A percentile compares a stretch with the other conserved stretches of the same genome.
Evolutionary conservation across 352 stramenopile genomes (phyloP).

Genomic region (Phytophthora fragariae): DNA sequence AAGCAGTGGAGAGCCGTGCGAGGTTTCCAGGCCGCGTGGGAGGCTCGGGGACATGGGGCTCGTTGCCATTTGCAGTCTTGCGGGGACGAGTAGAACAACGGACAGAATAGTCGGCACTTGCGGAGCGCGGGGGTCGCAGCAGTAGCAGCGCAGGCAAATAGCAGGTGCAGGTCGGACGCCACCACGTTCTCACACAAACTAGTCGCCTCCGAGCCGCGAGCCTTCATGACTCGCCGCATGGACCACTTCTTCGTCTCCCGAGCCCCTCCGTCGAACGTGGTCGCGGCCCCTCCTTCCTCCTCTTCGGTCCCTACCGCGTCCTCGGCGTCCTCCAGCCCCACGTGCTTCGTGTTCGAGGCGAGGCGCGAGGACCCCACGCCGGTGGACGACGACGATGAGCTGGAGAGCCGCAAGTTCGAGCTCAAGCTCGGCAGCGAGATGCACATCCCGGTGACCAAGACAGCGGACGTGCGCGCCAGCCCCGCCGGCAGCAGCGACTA

Average conservation of each 20-base stretch:
- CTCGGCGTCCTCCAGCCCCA: slow-evolving; percentile 19
- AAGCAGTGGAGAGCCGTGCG: slow-evolving; percentile 37
- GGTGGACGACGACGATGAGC: slow-evolving; percentile 34
- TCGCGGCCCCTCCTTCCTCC: slow-evolving; percentile 19
- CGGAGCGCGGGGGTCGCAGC: slow-evolving; percentile 13
- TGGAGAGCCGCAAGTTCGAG: slow-evolving; percentile 45
- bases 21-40: slow-evolving; percentile 25
- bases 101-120: slow-evolving; percentile 10
- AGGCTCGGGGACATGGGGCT: slow-evolving; percentile 13
- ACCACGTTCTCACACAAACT: slow-evolving; percentile 8
- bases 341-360: slow-evolving; percentile 27
- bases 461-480: slow-evolving; percentile 37
- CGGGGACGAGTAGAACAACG: slow-evolving; percentile 35
- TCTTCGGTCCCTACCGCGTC: slow-evolving; percentile 17
- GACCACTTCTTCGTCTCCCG: slow-evolving; percentile 37
- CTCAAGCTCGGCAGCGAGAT: slow-evolving; percentile 50
- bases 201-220: slow-evolving; percentile 2
- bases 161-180: slow-evolving; percentile 39
- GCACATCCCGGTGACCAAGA: slow-evolving; percentile 37
- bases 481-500: slow-evolving; percentile 31
- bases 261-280: slow-evolving; percentile 26
- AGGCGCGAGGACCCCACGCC: slow-evolving; percentile 35
- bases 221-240: slow-evolving; percentile 43
- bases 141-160: slow-evolving; percentile 3
- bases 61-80: slow-evolving; percentile 43